Conservation (phyloP, 225 moss, liverwort and hornwort genomes). For the Bryum argenteum region DNA sequence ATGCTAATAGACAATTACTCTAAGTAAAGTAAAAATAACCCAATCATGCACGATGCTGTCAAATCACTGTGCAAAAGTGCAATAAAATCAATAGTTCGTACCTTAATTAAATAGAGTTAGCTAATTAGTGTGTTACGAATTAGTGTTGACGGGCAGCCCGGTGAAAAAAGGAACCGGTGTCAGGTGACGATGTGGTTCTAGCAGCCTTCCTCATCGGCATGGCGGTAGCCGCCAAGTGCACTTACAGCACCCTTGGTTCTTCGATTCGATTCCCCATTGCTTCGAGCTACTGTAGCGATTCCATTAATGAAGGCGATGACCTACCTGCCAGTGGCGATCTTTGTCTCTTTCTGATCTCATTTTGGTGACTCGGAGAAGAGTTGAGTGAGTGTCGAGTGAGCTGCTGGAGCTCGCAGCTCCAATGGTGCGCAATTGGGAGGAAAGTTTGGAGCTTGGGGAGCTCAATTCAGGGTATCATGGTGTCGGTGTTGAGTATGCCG, state of each 20-base stretch:
- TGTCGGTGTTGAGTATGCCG: background rate
- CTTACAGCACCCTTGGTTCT: conserved; percentile 34
- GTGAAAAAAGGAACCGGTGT: background rate
- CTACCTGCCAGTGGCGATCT: background rate
- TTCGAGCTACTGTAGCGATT: background rate
- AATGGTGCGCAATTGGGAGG: background rate
- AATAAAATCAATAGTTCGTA: background rate
- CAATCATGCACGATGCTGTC: background rate
- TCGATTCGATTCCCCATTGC: conserved; percentile 1
- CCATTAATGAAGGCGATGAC: background rate
- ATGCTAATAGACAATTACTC: conserved; percentile 15
- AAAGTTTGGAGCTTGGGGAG: conserved; percentile 4
- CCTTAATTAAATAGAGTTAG: background rate
- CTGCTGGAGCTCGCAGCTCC: conserved; percentile 5
- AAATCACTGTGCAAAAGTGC: background rate
- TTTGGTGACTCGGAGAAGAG: background rate
- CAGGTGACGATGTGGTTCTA: too few species aligned
- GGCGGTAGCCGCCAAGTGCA: conserved; percentile 53
- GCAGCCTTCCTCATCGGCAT: background rate
- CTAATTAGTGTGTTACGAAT: too few species aligned
- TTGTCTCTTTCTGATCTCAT: background rate
- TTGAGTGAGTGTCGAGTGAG: too few species aligned
- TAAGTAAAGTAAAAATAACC: background rate
- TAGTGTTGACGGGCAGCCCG: background rate
- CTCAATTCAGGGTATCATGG: conserved; percentile 3